Evolutionary conservation across 2,329 filamentous ascomycete species (phyloP), one percentile per base, ranked within the genome.

Genomic region (Cladosporium sp.): DNA sequence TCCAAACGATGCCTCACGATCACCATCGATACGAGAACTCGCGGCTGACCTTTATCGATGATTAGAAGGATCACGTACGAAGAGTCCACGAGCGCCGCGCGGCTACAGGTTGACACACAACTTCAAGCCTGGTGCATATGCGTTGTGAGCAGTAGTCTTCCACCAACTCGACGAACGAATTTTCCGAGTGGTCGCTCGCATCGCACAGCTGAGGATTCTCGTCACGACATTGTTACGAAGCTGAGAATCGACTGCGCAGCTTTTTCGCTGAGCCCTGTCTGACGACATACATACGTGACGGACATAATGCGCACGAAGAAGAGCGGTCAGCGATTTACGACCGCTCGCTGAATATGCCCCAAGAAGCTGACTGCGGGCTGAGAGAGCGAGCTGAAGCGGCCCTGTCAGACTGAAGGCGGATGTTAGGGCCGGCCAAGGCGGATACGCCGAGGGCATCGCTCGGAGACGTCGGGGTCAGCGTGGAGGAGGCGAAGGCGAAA

Each of bases 41-140:
- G 8, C n/a, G 28, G 41, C 41, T 65, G 47, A 66, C 59, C 66
- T 68, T 55, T 68, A 51, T 55, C 51, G 34, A 6, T 24, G 10
- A 44, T 21, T 64, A 72, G 70, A 71, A 71, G 59, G 70, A 72
- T 62, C 70, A 72, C 52, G 70, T 72, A 24, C 66, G 70, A 49
- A 66, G 70, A 65, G 69, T 72, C 28, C 70, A 72, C 65, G 68
- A 68, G 24, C 67, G 68, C 44, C 65, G 64, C 59, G 62, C 58
- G 44, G 64, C 64, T 30, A 58, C 51, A 64, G 60, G 58, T 64
- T 65, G 65, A 59, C 59, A n/a, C 26, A 6, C 41, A 8, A 21
- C n/a, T n/a, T 47, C n/a, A 5, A 21, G n/a, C n/a, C 7, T 47
- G 7, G n/a, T 47, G 41, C 41, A 47, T n/a, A 47, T 24, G 41